phyloP scores from a whole-genome alignment of 345 rosid species.

The Alliaria petiolata region DNA sequence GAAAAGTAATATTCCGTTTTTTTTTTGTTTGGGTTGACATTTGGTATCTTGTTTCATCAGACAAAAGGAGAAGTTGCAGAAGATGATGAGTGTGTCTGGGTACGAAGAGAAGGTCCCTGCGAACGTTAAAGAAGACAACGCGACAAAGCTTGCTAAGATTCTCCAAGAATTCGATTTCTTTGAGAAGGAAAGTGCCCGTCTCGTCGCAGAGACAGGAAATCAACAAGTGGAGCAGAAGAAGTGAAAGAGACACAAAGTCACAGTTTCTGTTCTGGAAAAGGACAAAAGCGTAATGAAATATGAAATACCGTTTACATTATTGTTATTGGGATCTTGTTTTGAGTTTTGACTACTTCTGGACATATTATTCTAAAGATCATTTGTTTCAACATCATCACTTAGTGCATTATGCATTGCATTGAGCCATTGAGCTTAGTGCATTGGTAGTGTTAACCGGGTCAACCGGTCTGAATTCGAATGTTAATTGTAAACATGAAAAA shows the following conservation, averaged over 20 bases:
- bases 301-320: not conserved
- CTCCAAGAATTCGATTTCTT: slow-evolving; percentile 68
- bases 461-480: not conserved
- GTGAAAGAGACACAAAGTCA: not conserved
- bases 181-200: slow-evolving; percentile 45
- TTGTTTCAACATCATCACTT: too few species aligned
- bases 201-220: slow-evolving; percentile 37
- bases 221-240: slow-evolving; percentile 7
- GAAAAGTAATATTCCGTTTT: not conserved
- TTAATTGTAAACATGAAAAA: not conserved
- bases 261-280: too few species aligned
- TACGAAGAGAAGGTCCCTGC: slow-evolving; percentile 76
- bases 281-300: not conserved
- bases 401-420: not conserved
- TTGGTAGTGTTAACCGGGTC: not conserved
- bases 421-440: not conserved
- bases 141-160: slow-evolving; percentile 54
- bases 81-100: slow-evolving; percentile 55
- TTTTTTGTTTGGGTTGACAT: not conserved
- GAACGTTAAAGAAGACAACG: slow-evolving; percentile 59
- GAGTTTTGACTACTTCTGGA: not conserved
- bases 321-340: not conserved
- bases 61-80: slow-evolving; percentile 76
- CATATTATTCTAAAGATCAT: too few species aligned
- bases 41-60: slow-evolving; percentile 36